Base-by-base conservation (phyloP, 176 grass and related monocot genomes). In the Oryza meyeriana region DNA sequence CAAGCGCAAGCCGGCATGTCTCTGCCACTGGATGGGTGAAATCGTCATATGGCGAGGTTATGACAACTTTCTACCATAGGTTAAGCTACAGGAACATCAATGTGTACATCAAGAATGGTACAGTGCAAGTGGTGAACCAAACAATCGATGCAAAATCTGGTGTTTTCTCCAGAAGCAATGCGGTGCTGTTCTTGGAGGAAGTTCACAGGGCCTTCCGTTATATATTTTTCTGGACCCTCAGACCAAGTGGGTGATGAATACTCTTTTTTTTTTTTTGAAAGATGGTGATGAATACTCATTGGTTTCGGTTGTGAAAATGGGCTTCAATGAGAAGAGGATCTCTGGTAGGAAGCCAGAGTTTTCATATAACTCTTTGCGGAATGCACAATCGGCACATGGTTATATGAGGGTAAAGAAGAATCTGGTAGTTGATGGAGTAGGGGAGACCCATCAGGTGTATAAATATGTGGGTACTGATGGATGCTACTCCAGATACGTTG, bases 401-500 rank as follows among this genome's bases (percentile, higher is more conserved):
- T 70, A 48, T 62, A 91, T 94, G 92, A 71, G 44, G 69, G 92
- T 94, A 72, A 94, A 89, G 89, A 79, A 76, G 38, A 91, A 94
- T 69, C 66, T 94, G 71, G 92, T 91, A 32, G 59, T 66, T 39
- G 55, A 84, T 78, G 92, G 92, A 10, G 55, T 87, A 1, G 92
- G 86, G 35, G 79, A 85, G 78, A 94, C 87, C 70, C 84, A 89
- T 61, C 79, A 94, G 66, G 47, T 84, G 14, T 94, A 94, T 0
- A 94, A 63, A 44, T 91, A 91, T n/a, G 48, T 82, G 35, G 81
- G 89, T 61, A 89, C 84, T 16, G 84, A 89, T 64, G 86, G 86
- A 28, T 94, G 89, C 74, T 91, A 94, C 66, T 94, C 50, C n/a
- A 94, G 92, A 61, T 87, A 87, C 82, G 92, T 94, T 45, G 85